phyloP scores from a whole-genome alignment of 306 rosid species.

The Citrullus amarus region DNA sequence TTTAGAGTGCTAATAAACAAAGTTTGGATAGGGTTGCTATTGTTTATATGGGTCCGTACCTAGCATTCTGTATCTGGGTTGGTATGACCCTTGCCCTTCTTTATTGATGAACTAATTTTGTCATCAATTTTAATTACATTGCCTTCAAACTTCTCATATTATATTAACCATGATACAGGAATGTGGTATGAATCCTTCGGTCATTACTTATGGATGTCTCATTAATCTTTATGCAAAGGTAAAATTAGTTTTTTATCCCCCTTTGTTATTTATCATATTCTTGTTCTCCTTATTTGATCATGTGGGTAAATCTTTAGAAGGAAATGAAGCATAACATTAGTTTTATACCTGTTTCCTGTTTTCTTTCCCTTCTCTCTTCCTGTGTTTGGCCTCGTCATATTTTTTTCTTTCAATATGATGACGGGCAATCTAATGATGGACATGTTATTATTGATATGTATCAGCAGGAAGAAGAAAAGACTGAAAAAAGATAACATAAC shows the following conservation, averaged over 20 bases:
- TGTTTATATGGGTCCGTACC: neutral
- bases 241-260: neutral
- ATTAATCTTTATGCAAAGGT: conserved; percentile 87
- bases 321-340: neutral
- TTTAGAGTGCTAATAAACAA: neutral
- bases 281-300: neutral
- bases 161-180: conserved; percentile 34
- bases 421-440: neutral
- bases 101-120: neutral
- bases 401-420: neutral
- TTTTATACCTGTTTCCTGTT: neutral
- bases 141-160: conserved; percentile 1
- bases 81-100: neutral
- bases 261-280: neutral
- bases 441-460: neutral
- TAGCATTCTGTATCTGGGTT: neutral
- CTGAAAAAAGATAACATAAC: neutral
- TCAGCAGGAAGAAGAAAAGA: neutral
- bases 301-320: neutral
- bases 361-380: neutral
- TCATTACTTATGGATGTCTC: conserved; percentile 87
- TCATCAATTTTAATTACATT: neutral
- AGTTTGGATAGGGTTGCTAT: neutral
- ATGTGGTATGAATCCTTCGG: conserved; percentile 89
- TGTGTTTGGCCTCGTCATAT: neutral